Evolutionary conservation across 805 yeast genomes (phyloP).

Genomic region (Suhomyces vadensis): DNA sequence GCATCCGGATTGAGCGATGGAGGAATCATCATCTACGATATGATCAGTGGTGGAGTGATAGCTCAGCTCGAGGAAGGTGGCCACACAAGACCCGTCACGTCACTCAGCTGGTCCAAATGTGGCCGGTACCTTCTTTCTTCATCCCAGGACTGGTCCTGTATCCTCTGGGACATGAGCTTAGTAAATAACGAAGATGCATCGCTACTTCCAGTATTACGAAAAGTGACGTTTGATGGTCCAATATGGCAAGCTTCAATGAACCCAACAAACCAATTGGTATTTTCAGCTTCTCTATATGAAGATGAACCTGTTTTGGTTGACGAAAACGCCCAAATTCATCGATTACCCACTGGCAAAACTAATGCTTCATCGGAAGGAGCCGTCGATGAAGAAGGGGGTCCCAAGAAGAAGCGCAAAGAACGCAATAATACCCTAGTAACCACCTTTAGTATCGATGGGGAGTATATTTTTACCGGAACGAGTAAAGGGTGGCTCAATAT

Average conservation of each 20-base stretch:
- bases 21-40: conserved; percentile 68
- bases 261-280: conserved; percentile 47
- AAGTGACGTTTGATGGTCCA: conserved; percentile 62
- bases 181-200: conserved; percentile 20
- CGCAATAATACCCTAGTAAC: conserved; percentile 48
- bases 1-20: conserved; percentile 83
- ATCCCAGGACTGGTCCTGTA: conserved; percentile 79
- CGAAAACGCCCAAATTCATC: conserved; percentile 14
- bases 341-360: conserved; percentile 6
- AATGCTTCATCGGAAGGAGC: neutral
- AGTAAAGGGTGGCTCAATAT: conserved; percentile 76
- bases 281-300: conserved; percentile 67
- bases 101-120: conserved; percentile 71
- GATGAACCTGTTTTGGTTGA: conserved; percentile 55
- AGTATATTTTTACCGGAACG: conserved; percentile 69
- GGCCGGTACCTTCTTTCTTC: conserved; percentile 70
- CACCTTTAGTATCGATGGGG: conserved; percentile 54
- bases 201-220: conserved; percentile 37
- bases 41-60: conserved; percentile 60
- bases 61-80: conserved; percentile 50
- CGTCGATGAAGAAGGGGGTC: conserved; percentile 12
- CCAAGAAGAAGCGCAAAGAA: conserved; percentile 19
- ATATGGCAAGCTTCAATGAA: conserved; percentile 68
- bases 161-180: conserved; percentile 71
- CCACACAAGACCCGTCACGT: conserved; percentile 73